Evolutionary conservation across 192 early-diverging fungal species (phyloP), one percentile per base, ranked within the genome.

Genomic region (Podochytrium sp.): DNA sequence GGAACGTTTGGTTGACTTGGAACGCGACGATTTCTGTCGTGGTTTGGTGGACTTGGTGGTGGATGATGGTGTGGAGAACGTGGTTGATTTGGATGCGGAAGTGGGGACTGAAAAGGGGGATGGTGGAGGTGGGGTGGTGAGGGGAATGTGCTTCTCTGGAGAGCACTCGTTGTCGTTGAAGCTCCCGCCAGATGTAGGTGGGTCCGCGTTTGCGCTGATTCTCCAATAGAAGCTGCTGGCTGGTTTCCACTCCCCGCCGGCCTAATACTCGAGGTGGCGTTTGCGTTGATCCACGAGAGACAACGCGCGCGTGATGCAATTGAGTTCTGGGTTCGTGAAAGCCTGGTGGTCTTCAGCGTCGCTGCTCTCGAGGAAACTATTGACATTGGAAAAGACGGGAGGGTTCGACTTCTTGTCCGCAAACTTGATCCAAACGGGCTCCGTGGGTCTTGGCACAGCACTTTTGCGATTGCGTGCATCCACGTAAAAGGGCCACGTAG

Each of bases 201-300:
- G n/a, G 30, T 10, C 20, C n/a, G 51, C 5, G 35, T 35, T 69
- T 14, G 18, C 32, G 10, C 25, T 30, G 3, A 69, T 38, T 6
- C 66, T n/a, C 66, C 66, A 69, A 32, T 55, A 35, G 12, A 41
- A n/a, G 47, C 66, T 69, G 32, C 35, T n/a, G 7, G 66, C 66
- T 7, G 42, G 38, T 37, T 69, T 69, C 66, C 66, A 69, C 38
- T 55, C 66, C 10, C 66, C 66, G 35, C 55, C 50, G 16, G n/a
- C 12, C n/a, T 34, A 69, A 35, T 62, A 73, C 32, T 60, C 71
- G 16, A 63, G 42, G 16, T 73, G 71, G 20, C 25, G 38, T n/a
- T 50, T 37, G 18, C 47, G 3, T 18, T 43, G 18, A 25, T 63
- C 49, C 2, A 59, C 16, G 10, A 27, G 37, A 25, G 43, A 51